Evolutionary conservation across 2,329 filamentous ascomycete genomes (phyloP).

Genomic region (Sclerotiophoma versabilis): DNA sequence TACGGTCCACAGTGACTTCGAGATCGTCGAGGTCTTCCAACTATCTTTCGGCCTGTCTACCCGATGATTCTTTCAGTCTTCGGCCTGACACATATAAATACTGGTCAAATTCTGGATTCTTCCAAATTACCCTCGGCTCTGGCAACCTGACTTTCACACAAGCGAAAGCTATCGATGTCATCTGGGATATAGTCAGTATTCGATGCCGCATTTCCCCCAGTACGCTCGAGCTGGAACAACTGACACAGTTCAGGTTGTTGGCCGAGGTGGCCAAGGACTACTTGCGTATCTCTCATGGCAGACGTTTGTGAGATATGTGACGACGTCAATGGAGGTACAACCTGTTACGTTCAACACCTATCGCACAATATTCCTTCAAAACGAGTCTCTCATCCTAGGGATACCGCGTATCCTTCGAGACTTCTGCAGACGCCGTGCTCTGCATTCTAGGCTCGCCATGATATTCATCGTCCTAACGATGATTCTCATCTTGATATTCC

Average conservation of each 20-base stretch:
- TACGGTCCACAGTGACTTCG: background rate
- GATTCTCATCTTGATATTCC: conserved; percentile 21
- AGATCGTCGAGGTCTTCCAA: background rate
- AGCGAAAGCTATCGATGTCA: conserved; percentile 30
- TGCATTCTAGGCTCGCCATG: conserved; percentile 23
- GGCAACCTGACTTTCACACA: conserved; percentile 24
- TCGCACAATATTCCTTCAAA: conserved; percentile 23
- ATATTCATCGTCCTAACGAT: conserved; percentile 22
- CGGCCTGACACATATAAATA: conserved; percentile 11
- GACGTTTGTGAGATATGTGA: conserved; percentile 24
- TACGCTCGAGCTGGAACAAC: background rate
- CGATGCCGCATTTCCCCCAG: background rate
- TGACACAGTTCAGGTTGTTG: conserved; percentile 14
- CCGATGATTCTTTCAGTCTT: conserved; percentile 18
- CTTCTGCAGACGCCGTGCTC: conserved; percentile 4
- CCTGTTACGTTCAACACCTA: conserved; percentile 25
- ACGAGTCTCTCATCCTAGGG: conserved; percentile 8
- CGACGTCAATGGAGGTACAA: conserved; percentile 24
- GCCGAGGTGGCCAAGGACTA: conserved; percentile 28
- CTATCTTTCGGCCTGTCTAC: conserved; percentile 5
- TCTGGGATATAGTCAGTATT: conserved; percentile 30
- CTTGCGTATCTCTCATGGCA: conserved; percentile 23
- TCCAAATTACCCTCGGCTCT: conserved; percentile 27
- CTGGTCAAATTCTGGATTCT: conserved; percentile 27
- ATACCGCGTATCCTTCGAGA: conserved; percentile 6